phyloP scores from a whole-genome alignment of 306 rosid genomes.

The Castanea mollissima region DNA sequence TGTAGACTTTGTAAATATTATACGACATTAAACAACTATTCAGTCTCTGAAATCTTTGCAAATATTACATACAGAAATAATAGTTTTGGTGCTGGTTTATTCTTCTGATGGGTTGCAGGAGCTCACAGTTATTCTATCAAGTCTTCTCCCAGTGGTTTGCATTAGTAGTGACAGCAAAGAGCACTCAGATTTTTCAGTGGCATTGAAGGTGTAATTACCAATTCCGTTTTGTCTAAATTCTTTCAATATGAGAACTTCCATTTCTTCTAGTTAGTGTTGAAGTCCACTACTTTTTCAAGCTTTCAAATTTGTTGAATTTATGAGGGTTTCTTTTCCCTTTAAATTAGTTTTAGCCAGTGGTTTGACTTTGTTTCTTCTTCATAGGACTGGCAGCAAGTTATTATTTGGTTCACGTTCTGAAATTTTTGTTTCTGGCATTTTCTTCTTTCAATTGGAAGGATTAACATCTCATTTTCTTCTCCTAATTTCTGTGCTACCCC shows the following conservation, averaged over 20 bases:
- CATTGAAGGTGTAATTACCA: slow-evolving; percentile 61
- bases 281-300: slow-evolving; percentile 11
- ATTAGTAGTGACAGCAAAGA: slow-evolving; percentile 74
- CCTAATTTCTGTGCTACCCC: not conserved
- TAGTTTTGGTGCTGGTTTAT: slow-evolving; percentile 8
- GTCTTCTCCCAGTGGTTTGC: slow-evolving; percentile 79
- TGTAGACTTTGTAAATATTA: not conserved
- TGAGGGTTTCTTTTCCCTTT: not conserved
- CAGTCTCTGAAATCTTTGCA: not conserved
- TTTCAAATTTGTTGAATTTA: slow-evolving; percentile 27
- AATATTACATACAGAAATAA: not conserved
- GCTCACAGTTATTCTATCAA: slow-evolving; percentile 60
- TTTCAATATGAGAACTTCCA: slow-evolving; percentile 9
- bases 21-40: too few species aligned
- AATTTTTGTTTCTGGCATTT: not conserved
- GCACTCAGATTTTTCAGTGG: slow-evolving; percentile 71
- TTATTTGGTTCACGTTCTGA: not conserved
- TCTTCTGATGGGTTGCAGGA: slow-evolving; percentile 53
- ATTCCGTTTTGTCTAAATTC: slow-evolving; percentile 19
- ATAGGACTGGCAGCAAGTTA: not conserved
- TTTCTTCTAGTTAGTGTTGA: slow-evolving; percentile 11
- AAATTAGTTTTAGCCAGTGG: not conserved
- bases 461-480: slow-evolving; percentile 1
- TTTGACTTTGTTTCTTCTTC: slow-evolving; percentile 18
- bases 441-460: slow-evolving; percentile 18